Evolutionary conservation across 2,329 filamentous ascomycete species (phyloP).

Genomic region (Neoarthrinium moseri): DNA sequence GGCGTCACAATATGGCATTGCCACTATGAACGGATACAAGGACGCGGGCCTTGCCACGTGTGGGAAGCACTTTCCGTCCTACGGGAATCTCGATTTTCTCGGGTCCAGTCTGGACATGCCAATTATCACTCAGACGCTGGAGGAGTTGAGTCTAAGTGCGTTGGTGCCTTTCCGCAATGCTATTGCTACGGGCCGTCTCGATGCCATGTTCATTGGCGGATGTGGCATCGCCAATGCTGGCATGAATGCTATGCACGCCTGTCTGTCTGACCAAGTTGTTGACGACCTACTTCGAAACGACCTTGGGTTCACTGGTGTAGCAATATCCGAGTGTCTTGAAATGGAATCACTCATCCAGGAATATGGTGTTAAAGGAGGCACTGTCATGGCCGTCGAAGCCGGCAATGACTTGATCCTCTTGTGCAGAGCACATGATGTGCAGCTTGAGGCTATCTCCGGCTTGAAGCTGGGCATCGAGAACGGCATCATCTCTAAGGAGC

Average conservation of each 20-base stretch:
- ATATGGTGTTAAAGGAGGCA: conserved; percentile 94
- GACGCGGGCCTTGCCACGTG: conserved; percentile 86
- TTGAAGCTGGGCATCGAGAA: conserved; percentile 88
- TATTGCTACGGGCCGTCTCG: conserved; percentile 75
- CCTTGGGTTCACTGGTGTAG: conserved; percentile 85
- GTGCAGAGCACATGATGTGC: conserved; percentile 82
- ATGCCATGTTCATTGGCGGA: conserved; percentile 94
- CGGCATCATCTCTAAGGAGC: conserved; percentile 77
- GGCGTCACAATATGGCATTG: conserved; percentile 87
- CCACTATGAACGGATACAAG: conserved; percentile 88
- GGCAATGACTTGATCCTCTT: conserved; percentile 90
- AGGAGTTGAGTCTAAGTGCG: conserved; percentile 88
- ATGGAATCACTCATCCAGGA: conserved; percentile 97
- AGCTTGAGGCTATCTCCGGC: conserved; percentile 88
- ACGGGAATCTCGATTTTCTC: conserved; percentile 91
- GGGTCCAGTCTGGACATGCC: conserved; percentile 90
- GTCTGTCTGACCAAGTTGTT: conserved; percentile 88
- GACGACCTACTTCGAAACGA: conserved; percentile 87
- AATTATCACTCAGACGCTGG: conserved; percentile 91
- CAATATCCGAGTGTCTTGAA: conserved; percentile 91
- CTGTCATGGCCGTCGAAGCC: conserved; percentile 95
- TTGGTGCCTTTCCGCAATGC: conserved; percentile 90
- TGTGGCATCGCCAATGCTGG: conserved; percentile 89
- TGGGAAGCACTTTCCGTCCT: conserved; percentile 95
- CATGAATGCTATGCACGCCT: conserved; percentile 94